Evolutionary conservation across 2,329 filamentous ascomycete species (phyloP).

Genomic region (Scleromitrula shiraiana): DNA sequence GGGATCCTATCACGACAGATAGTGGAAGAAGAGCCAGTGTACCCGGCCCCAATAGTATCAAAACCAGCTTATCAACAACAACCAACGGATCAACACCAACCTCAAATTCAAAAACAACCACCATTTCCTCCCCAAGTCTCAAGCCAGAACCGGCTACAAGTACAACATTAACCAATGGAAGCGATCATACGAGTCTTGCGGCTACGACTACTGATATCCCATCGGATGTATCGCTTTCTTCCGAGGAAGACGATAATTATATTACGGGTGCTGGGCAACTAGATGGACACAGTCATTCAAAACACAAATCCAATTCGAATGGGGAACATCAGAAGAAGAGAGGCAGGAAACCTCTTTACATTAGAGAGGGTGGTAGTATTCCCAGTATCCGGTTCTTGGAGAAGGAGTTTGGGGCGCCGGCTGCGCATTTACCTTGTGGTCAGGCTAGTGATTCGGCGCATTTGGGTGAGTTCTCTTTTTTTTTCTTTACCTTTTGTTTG

Average conservation of each 20-base stretch:
- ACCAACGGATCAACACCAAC: slow-evolving; percentile 10
- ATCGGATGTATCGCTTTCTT: neutral
- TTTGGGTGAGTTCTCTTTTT: slow-evolving; percentile 36
- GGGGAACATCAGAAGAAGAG: slow-evolving; percentile 9
- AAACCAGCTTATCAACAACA: neutral
- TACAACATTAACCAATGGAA: slow-evolving; percentile 41
- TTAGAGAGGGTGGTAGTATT: slow-evolving; percentile 91
- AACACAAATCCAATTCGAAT: too few relatives aligned
- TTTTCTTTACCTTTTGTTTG: neutral
- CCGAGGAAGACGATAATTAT: neutral
- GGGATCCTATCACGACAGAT: slow-evolving; percentile 54
- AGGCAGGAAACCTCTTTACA: slow-evolving; percentile 68
- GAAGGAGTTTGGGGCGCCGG: slow-evolving; percentile 85
- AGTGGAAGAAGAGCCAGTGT: slow-evolving; percentile 31
- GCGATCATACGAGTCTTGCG: slow-evolving; percentile 29
- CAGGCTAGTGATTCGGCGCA: slow-evolving; percentile 92
- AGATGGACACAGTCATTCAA: neutral
- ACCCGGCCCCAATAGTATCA: slow-evolving; percentile 28
- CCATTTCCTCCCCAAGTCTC: slow-evolving; percentile 17
- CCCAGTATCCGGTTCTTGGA: slow-evolving; percentile 90
- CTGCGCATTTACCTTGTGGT: slow-evolving; percentile 87
- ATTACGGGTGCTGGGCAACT: too few relatives aligned
- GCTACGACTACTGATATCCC: slow-evolving; percentile 13
- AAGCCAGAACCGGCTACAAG: slow-evolving; percentile 42
- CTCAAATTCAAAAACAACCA: slow-evolving; percentile 10